Conservation (phyloP, 139 green algal species). For the Spirogloea muscicola region DNA sequence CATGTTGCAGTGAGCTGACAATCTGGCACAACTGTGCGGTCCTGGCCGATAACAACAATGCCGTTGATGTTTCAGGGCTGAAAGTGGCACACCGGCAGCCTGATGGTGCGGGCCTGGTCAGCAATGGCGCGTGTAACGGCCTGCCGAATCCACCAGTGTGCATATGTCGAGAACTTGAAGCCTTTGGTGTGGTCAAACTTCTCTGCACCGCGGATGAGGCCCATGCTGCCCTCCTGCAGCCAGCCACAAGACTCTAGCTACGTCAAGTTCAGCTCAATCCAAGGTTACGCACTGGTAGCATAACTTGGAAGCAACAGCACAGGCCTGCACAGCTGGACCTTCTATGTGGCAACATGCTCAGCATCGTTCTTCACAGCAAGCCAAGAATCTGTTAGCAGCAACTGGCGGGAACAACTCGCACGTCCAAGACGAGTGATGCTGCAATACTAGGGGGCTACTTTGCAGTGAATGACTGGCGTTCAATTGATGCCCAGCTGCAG, state of each 20-base stretch:
- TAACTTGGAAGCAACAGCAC: no score
- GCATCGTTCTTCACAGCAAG: not conserved
- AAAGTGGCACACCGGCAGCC: constrained; percentile 64
- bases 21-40: no score
- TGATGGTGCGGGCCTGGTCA: constrained; percentile 64
- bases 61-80: no score
- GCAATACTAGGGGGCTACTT: not conserved
- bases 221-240: constrained; percentile 49
- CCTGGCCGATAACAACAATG: no score
- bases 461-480: no score
- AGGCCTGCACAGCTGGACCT: not conserved
- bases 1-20: no score
- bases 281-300: no score
- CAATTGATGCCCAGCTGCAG: constrained; percentile 34
- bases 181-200: constrained; percentile 70
- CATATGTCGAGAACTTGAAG: constrained; percentile 82
- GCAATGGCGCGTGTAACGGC: constrained; percentile 65
- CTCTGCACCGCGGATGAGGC: constrained; percentile 58
- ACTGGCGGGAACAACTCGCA: not conserved
- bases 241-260: no score
- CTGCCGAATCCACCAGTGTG: constrained; percentile 85
- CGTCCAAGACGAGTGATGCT: not conserved
- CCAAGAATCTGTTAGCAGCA: not conserved
- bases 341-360: not conserved
- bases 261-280: no score